Percentiles rank a stretch among this genome's conserved stretches.
Conservation (phyloP, 306 rosid genomes). For the Comarum palustre region DNA sequence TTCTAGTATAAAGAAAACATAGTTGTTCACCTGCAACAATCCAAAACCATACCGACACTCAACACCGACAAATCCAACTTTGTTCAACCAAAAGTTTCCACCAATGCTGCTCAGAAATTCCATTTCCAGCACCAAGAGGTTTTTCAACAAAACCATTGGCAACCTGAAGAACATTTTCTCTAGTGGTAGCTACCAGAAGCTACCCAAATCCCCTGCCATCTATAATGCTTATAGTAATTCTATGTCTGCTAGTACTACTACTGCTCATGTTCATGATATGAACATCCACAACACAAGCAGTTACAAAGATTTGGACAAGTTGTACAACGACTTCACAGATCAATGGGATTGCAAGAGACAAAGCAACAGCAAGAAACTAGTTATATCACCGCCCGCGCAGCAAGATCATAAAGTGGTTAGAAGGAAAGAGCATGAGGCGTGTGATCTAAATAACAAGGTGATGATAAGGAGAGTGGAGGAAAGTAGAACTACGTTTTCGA, state of each 20-base stretch:
- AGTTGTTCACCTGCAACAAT: slow-evolving; percentile 34
- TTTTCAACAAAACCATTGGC: slow-evolving; percentile 63
- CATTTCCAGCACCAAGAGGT: slow-evolving; percentile 67
- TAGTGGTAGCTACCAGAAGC: slow-evolving; percentile 43
- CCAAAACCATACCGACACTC: slow-evolving; percentile 8
- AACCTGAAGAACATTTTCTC: slow-evolving; percentile 70
- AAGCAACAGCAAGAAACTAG: slow-evolving; percentile 25
- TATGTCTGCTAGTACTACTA: background rate
- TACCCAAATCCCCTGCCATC: slow-evolving; percentile 55
- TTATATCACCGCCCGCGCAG: slow-evolving; percentile 21
- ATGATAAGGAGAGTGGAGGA: slow-evolving; percentile 28
- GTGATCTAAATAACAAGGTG: slow-evolving; percentile 15
- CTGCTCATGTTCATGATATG: slow-evolving; percentile 19
- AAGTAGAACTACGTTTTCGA: background rate
- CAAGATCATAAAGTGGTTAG: slow-evolving; percentile 30
- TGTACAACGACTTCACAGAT: slow-evolving; percentile 34
- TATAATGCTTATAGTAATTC: slow-evolving; percentile 21
- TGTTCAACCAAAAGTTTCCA: background rate
- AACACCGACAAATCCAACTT: slow-evolving; percentile 20
- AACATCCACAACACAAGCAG: slow-evolving; percentile 20
- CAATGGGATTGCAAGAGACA: slow-evolving; percentile 42
- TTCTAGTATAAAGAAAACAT: slow-evolving; percentile 46
- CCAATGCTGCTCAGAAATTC: slow-evolving; percentile 66
- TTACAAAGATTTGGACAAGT: slow-evolving; percentile 42
- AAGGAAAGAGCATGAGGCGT: slow-evolving; percentile 27